These are phyloP conservation scores for Hypoxylon lienhwacheense DNA, from an alignment of 495 filamentous ascomycete genomes.

Conservation along the genomic window DNA sequence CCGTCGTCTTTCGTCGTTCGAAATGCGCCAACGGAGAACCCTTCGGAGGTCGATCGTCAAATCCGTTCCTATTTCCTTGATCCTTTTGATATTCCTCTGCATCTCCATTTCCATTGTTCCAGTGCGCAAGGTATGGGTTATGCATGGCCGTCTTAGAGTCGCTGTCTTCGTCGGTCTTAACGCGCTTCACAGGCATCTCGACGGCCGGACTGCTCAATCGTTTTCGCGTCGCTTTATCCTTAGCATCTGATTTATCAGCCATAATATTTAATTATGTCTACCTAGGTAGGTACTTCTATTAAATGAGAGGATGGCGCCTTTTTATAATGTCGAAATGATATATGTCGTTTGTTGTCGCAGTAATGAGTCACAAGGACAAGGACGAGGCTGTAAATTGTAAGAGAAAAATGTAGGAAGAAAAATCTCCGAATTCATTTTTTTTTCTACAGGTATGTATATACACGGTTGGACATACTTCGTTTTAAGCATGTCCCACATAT, in stretches of 20 bases:
- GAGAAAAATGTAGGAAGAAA: no score
- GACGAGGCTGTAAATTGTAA: no score
- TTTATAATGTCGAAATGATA: background rate
- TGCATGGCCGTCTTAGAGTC: conserved; percentile 43
- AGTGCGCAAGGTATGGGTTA: conserved; percentile 93
- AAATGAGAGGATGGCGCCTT: background rate
- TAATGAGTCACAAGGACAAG: no score
- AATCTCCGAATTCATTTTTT: conserved; percentile 1
- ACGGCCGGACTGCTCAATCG: conserved; percentile 25
- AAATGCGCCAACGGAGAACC: conserved; percentile 63
- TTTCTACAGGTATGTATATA: no score
- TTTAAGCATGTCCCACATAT: no score
- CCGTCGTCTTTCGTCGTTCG: conserved; percentile 79
- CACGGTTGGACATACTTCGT: no score
- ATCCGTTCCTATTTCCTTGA: conserved; percentile 44
- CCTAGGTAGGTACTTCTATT: no score
- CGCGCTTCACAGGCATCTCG: conserved; percentile 30
- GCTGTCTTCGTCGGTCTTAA: conserved; percentile 40
- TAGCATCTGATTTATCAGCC: conserved; percentile 1
- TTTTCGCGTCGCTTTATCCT: conserved; percentile 27
- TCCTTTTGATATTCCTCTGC: conserved; percentile 44
- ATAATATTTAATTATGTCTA: conserved; percentile 1
- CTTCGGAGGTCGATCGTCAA: conserved; percentile 28
- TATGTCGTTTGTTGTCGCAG: no score
- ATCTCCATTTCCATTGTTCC: conserved; percentile 62